Evolutionary conservation across 2,329 filamentous ascomycete species (phyloP).

Genomic region (Raffaelea ambrosiae): DNA sequence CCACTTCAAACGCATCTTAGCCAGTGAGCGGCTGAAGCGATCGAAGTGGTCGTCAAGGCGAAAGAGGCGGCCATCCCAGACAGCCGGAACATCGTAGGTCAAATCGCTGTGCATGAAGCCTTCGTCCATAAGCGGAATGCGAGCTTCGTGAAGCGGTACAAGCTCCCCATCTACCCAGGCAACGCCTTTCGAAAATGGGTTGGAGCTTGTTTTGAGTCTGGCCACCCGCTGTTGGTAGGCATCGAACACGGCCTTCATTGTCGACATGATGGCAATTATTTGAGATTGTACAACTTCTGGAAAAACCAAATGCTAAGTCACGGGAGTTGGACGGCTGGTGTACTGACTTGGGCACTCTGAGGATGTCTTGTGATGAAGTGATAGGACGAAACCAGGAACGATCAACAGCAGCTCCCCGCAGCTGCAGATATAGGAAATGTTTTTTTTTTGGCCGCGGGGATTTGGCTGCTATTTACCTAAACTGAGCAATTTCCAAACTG

Average conservation of each 20-base stretch:
- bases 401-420: too few relatives aligned
- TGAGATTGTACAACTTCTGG: too few relatives aligned
- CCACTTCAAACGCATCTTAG: slow-evolving; percentile 34
- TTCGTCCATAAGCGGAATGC: slow-evolving; percentile 41
- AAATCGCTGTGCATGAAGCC: slow-evolving; percentile 43
- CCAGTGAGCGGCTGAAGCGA: slow-evolving; percentile 33
- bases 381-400: too few relatives aligned
- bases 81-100: slow-evolving; percentile 42
- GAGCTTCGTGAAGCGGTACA: slow-evolving; percentile 33
- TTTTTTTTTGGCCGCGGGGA: too few relatives aligned
- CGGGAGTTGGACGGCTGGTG: too few relatives aligned
- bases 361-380: too few relatives aligned
- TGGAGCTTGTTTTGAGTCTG: slow-evolving; percentile 25
- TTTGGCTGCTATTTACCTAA: too few relatives aligned
- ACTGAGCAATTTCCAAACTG: too few relatives aligned
- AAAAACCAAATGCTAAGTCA: too few relatives aligned
- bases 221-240: slow-evolving; percentile 8
- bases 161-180: slow-evolving; percentile 35
- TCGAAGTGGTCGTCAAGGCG: slow-evolving; percentile 39
- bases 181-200: slow-evolving; percentile 32
- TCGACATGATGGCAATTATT: slow-evolving; percentile 5
- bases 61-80: slow-evolving; percentile 44
- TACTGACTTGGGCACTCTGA: too few relatives aligned
- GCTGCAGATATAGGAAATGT: too few relatives aligned
- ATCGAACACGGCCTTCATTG: slow-evolving; percentile 8